Percentiles rank a stretch among this genome's conserved stretches.
These are phyloP conservation scores for Ogataea zsoltii DNA, from an alignment of 805 yeast species.

Conservation along the genomic window DNA sequence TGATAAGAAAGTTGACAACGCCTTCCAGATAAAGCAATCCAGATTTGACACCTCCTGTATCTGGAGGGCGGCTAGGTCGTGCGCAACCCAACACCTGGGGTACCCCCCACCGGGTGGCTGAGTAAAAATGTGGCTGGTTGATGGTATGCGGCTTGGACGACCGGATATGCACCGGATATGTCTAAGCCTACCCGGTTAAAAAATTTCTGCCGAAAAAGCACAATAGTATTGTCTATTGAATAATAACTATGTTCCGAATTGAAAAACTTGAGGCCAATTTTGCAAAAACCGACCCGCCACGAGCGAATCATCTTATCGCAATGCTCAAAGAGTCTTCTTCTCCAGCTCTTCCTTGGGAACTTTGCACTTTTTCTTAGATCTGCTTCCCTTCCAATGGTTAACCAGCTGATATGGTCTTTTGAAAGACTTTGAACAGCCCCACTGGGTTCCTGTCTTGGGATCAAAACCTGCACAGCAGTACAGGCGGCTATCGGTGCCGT, in stretches of 20 bases:
- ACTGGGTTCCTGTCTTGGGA: constrained; percentile 4
- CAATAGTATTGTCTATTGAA: no score
- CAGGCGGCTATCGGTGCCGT: constrained; percentile 7
- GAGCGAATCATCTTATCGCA: no score
- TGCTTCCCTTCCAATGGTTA: constrained; percentile 12
- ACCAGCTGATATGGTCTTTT: constrained; percentile 12
- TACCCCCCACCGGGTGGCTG: no score
- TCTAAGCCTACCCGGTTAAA: no score
- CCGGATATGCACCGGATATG: no score
- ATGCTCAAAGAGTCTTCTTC: not conserved
- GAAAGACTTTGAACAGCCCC: constrained; percentile 13
- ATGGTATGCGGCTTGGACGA: no score
- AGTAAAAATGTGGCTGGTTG: no score
- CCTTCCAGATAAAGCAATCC: constrained; percentile 3
- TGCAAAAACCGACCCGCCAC: no score
- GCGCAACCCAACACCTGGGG: not conserved
- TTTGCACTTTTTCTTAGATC: constrained; percentile 8
- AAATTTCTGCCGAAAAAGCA: no score
- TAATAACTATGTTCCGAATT: no score
- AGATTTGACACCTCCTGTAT: constrained; percentile 5
- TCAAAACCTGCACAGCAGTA: constrained; percentile 8
- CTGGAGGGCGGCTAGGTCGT: constrained; percentile 4
- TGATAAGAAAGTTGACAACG: not conserved
- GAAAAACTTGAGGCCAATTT: no score
- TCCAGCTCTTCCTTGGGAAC: constrained; percentile 11